These are phyloP conservation scores for Ogataea ganodermae DNA, from an alignment of 805 yeast genomes.

Conservation along the genomic window DNA sequence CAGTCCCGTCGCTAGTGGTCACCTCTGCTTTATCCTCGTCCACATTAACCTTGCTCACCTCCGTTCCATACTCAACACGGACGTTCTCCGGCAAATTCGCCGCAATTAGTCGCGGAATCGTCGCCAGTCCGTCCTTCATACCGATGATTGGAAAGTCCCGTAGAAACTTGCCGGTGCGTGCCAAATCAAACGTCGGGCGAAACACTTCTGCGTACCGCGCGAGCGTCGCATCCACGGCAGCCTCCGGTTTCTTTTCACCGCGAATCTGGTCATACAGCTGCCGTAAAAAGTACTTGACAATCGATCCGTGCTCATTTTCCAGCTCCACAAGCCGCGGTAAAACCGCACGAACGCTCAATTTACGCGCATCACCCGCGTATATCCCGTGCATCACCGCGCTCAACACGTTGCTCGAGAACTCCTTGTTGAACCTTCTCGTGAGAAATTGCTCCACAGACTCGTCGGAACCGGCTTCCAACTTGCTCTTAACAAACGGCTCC, in stretches of 20 bases:
- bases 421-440: conserved; percentile 66
- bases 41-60: conserved; percentile 25
- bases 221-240: conserved; percentile 33
- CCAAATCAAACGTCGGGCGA: conserved; percentile 43
- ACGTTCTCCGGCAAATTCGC: conserved; percentile 46
- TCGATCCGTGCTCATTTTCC: conserved; percentile 62
- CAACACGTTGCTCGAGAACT: conserved; percentile 54
- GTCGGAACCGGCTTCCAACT: conserved; percentile 42
- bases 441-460: conserved; percentile 74
- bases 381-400: conserved; percentile 89
- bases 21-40: conserved; percentile 14
- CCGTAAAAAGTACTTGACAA: conserved; percentile 47
- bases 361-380: conserved; percentile 79
- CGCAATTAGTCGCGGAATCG: conserved; percentile 48
- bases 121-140: conserved; percentile 55
- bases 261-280: conserved; percentile 30
- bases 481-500: conserved; percentile 50
- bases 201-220: conserved; percentile 42
- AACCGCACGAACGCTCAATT: conserved; percentile 65
- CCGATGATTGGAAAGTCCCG: conserved; percentile 63
- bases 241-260: conserved; percentile 14
- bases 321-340: conserved; percentile 55
- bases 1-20: conserved; percentile 1
- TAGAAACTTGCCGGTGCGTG: conserved; percentile 39
- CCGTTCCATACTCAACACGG: conserved; percentile 35